These are phyloP conservation scores for Aspergillus cejpii DNA, from an alignment of 2,329 filamentous ascomycete species.

Conservation along the genomic window DNA sequence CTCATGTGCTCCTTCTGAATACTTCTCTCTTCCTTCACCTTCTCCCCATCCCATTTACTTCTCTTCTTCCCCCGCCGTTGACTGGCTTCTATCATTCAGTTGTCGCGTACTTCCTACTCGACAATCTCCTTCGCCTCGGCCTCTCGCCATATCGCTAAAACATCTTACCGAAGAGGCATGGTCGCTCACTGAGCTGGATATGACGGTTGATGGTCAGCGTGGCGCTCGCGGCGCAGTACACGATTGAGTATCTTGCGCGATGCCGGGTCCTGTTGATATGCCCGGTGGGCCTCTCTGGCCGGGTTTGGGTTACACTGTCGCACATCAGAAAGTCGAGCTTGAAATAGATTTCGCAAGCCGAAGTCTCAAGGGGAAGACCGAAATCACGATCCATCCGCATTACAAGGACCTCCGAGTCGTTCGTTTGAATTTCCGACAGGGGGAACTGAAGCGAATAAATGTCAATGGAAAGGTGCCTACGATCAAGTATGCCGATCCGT, in stretches of 20 bases:
- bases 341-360: conserved; percentile 79
- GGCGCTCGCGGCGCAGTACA: conserved; percentile 36
- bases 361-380: conserved; percentile 68
- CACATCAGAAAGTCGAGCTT: conserved; percentile 80
- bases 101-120: not conserved
- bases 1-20: not conserved
- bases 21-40: not conserved
- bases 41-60: not conserved
- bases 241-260: conserved; percentile 33
- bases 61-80: not conserved
- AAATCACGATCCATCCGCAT: conserved; percentile 68
- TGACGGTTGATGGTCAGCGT: conserved; percentile 33
- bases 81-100: not conserved
- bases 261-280: conserved; percentile 38
- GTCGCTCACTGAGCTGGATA: conserved; percentile 27
- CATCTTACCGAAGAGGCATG: not conserved
- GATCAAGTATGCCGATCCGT: conserved; percentile 38
- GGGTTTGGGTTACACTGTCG: conserved; percentile 50
- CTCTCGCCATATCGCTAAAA: not conserved
- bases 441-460: conserved; percentile 49
- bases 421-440: conserved; percentile 57
- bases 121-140: not conserved
- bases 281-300: conserved; percentile 25
- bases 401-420: conserved; percentile 50
- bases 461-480: conserved; percentile 40